A percentile compares a stretch with the other conserved stretches of the same genome.
Evolutionary conservation across 768 basidiomycete genomes (phyloP).

Genomic region (Serpula lacrymans): DNA sequence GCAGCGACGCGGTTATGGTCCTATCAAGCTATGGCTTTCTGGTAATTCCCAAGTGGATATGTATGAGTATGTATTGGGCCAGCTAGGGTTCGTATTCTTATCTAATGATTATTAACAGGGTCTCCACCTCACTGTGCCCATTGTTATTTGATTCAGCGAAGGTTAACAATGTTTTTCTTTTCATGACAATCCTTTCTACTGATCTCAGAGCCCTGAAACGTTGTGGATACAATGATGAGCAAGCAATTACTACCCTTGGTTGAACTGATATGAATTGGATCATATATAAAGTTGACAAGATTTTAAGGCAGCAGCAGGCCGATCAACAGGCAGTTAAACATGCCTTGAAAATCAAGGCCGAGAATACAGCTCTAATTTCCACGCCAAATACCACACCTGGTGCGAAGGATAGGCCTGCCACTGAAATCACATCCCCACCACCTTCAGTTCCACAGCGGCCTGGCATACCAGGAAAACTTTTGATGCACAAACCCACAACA

Average conservation of each 20-base stretch:
- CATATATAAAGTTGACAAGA: slow-evolving; percentile 96
- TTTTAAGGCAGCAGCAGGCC: slow-evolving; percentile 78
- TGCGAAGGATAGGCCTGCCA: slow-evolving; percentile 2
- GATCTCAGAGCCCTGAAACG: slow-evolving; percentile 74
- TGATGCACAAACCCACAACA: slow-evolving; percentile 14
- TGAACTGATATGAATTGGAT: too few species aligned
- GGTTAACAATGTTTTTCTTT: slow-evolving; percentile 78
- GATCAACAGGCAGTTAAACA: slow-evolving; percentile 57
- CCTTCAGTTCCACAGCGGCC: slow-evolving; percentile 15
- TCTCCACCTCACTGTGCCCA: slow-evolving; percentile 76
- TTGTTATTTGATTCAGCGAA: slow-evolving; percentile 70
- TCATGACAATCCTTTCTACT: slow-evolving; percentile 89
- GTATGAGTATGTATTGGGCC: slow-evolving; percentile 65
- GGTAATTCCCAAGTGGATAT: slow-evolving; percentile 69
- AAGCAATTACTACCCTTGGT: too few species aligned
- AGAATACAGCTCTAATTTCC: slow-evolving; percentile 11
- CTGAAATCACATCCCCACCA: too few species aligned
- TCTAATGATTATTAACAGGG: slow-evolving; percentile 39
- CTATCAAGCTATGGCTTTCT: slow-evolving; percentile 67
- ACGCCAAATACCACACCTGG: slow-evolving; percentile 12
- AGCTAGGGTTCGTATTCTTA: background rate
- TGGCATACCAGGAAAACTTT: slow-evolving; percentile 19
- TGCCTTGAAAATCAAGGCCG: slow-evolving; percentile 24
- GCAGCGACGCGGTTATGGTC: slow-evolving; percentile 39
- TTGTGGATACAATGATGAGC: slow-evolving; percentile 75